A percentile compares a stretch with the other conserved stretches of the same genome.
These are phyloP conservation scores for Colletotrichum theobromicola DNA, from an alignment of 2,329 filamentous ascomycete genomes.

Conservation along the genomic window DNA sequence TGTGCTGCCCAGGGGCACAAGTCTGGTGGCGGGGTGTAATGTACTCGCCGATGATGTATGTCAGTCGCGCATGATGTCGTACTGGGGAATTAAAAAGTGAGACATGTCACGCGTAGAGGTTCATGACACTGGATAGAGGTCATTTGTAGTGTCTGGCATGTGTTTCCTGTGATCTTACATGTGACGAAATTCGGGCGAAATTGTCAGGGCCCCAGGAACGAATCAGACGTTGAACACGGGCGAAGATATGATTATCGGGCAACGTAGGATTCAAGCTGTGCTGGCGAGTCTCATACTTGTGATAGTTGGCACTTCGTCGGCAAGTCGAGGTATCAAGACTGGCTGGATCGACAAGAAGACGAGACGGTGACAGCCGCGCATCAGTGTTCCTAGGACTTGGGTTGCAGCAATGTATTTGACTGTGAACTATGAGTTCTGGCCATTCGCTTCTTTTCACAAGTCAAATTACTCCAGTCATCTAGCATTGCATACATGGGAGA, in stretches of 20 bases:
- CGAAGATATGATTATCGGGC: neutral
- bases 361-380: neutral
- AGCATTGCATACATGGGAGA: neutral
- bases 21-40: neutral
- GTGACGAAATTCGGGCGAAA: neutral
- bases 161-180: neutral
- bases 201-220: neutral
- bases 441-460: fast-evolving
- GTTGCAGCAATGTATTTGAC: neutral
- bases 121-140: neutral
- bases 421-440: neutral
- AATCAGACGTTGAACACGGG: neutral
- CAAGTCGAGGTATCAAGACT: neutral
- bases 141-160: neutral
- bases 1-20: neutral
- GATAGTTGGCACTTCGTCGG: neutral
- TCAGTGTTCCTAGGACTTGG: neutral
- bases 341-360: neutral
- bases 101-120: neutral
- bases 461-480: neutral
- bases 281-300: neutral
- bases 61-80: neutral
- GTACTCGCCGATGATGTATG: neutral
- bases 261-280: neutral
- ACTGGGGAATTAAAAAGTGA: neutral